Evolutionary conservation across 257 asterid species (phyloP).

Genomic region (Solanum corneliomulleri): DNA sequence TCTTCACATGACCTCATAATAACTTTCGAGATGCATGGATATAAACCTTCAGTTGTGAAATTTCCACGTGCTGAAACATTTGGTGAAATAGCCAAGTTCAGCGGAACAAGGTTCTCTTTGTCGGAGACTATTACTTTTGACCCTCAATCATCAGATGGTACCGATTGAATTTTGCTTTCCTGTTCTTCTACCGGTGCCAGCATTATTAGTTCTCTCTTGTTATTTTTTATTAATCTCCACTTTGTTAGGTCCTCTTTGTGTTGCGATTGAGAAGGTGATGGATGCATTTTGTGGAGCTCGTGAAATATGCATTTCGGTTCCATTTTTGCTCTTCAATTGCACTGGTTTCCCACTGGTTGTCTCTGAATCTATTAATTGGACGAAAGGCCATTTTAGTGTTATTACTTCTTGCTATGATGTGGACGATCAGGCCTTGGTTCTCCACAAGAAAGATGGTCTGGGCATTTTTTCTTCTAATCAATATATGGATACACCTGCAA

Average conservation of each 20-base stretch:
- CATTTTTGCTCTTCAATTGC: constrained; percentile 81
- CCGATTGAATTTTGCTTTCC: not conserved
- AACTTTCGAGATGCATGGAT: constrained; percentile 52
- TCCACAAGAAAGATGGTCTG: constrained; percentile 63
- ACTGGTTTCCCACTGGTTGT: constrained; percentile 78
- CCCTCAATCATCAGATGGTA: constrained; percentile 59
- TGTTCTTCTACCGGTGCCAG: not conserved
- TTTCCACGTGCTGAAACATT: constrained; percentile 90
- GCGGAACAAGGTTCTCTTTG: constrained; percentile 73
- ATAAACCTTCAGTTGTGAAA: constrained; percentile 58
- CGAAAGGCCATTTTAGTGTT: constrained; percentile 50
- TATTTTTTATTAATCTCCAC: not conserved
- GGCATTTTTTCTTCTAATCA: constrained; percentile 47
- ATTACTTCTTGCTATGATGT: constrained; percentile 73
- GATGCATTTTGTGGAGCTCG: constrained; percentile 96
- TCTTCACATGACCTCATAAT: constrained; percentile 78
- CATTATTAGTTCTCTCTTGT: constrained; percentile 1
- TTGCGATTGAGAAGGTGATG: constrained; percentile 82
- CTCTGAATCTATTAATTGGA: constrained; percentile 45
- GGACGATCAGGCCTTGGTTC: constrained; percentile 40
- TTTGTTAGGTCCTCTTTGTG: constrained; percentile 60
- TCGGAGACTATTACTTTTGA: constrained; percentile 67
- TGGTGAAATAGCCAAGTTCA: constrained; percentile 60
- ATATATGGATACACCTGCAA: constrained; percentile 28
- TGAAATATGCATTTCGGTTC: constrained; percentile 69